Evolutionary conservation across 768 basidiomycete species (phyloP).

Genomic region (Austroboletus eburneus): DNA sequence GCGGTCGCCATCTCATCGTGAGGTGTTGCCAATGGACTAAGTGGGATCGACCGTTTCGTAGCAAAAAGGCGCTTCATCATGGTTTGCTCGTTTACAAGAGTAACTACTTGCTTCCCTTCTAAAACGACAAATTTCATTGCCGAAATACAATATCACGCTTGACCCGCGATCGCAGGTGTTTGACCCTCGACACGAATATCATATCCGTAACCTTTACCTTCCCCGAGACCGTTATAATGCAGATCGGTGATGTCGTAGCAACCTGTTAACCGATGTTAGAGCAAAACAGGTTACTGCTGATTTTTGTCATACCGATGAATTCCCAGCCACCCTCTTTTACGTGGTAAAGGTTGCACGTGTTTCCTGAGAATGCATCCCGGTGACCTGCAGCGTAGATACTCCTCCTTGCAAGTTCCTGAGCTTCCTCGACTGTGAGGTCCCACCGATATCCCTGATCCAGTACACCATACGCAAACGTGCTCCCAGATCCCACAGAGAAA

Average conservation of each 20-base stretch:
- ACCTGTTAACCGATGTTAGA: slow-evolving; percentile 42
- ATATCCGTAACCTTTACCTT: slow-evolving; percentile 78
- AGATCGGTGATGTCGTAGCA: slow-evolving; percentile 89
- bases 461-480: slow-evolving; percentile 98
- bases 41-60: slow-evolving; percentile 2
- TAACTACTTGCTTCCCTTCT: not conserved
- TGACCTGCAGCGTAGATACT: slow-evolving; percentile 98
- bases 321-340: slow-evolving; percentile 94
- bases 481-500: slow-evolving; percentile 99
- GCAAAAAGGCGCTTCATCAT: slow-evolving; percentile 34
- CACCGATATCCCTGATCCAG: slow-evolving; percentile 93
- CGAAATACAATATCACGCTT: slow-evolving; percentile 26
- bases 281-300: slow-evolving; percentile 1
- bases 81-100: too few relatives aligned
- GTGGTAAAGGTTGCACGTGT: slow-evolving; percentile 93
- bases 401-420: slow-evolving; percentile 87
- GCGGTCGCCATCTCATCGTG: slow-evolving; percentile 7
- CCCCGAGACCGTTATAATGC: slow-evolving; percentile 86
- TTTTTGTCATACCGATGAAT: slow-evolving; percentile 71
- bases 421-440: slow-evolving; percentile 91
- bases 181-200: slow-evolving; percentile 61
- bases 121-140: slow-evolving; percentile 15
- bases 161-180: slow-evolving; percentile 35
- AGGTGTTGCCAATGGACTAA: too few relatives aligned
- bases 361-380: slow-evolving; percentile 94